phyloP scores from a whole-genome alignment of 192 early-diverging fungal genomes.

The Entomortierella lignicola region DNA sequence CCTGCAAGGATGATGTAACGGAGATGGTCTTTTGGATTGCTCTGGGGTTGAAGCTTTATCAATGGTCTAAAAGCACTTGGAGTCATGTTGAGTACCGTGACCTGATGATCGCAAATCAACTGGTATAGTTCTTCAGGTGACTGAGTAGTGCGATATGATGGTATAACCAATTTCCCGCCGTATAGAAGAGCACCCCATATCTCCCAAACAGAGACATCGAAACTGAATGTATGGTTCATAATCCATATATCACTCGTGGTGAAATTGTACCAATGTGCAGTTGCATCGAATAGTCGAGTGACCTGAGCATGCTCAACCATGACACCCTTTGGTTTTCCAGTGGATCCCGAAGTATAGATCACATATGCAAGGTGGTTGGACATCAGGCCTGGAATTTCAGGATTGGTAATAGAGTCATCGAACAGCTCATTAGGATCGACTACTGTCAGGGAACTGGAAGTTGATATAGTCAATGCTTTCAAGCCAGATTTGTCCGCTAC shows the following conservation, averaged over 20 bases:
- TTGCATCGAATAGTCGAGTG: background rate
- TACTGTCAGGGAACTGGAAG: no score
- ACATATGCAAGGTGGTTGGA: conserved; percentile 22
- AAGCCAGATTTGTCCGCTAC: no score
- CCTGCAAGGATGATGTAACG: background rate
- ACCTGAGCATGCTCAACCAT: conserved; percentile 1
- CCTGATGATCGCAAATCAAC: no score
- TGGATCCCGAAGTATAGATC: conserved; percentile 41
- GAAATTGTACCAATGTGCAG: background rate
- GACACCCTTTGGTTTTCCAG: conserved; percentile 1
- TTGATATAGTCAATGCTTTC: no score
- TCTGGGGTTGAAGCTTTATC: background rate
- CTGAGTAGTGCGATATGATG: no score
- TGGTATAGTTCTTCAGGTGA: no score
- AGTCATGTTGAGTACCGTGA: background rate
- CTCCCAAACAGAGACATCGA: no score
- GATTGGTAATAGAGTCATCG: no score
- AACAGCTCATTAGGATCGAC: no score
- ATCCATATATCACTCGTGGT: background rate
- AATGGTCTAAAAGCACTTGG: background rate
- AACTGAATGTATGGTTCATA: background rate
- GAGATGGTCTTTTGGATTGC: background rate
- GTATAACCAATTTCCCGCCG: no score
- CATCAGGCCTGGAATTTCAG: background rate
- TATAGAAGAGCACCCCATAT: no score